phyloP scores from a whole-genome alignment of 2,329 filamentous ascomycete species.

The Fusarium pseudoanthophilum region DNA sequence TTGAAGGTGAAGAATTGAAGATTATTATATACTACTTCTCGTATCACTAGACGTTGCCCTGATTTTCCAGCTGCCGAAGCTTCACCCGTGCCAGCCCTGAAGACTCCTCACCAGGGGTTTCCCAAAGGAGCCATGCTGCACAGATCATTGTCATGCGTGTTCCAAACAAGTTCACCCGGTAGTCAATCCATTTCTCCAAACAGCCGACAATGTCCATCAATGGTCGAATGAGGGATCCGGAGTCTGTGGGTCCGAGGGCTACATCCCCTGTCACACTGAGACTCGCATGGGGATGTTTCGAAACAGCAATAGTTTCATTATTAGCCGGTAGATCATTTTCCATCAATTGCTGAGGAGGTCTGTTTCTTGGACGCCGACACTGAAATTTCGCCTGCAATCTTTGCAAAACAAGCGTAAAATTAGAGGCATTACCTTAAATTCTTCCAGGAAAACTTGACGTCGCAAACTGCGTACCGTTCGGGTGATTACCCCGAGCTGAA shows the following conservation, averaged over 20 bases:
- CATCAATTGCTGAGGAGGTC: neutral
- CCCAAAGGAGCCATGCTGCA: neutral
- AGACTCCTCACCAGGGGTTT: neutral
- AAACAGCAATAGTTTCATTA: constrained; percentile 21
- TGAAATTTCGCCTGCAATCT: constrained; percentile 8
- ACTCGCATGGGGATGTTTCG: constrained; percentile 16
- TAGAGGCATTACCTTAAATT: neutral
- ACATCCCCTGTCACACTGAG: neutral
- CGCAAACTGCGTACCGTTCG: neutral
- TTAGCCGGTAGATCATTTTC: constrained; percentile 12
- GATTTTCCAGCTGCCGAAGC: neutral
- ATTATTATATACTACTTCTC: neutral
- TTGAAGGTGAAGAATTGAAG: neutral
- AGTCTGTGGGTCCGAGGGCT: constrained; percentile 16
- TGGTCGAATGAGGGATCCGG: constrained; percentile 13
- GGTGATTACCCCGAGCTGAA: neutral
- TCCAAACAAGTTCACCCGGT: constrained; percentile 3
- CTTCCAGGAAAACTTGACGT: neutral
- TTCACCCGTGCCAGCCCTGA: neutral
- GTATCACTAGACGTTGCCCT: neutral
- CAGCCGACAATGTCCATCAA: neutral
- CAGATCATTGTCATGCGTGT: neutral
- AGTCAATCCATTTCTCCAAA: neutral
- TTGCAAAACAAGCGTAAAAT: neutral
- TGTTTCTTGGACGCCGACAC: neutral